A percentile compares a stretch with the other conserved stretches of the same genome.
These are phyloP conservation scores for Halenospora varia DNA, from an alignment of 495 filamentous ascomycete species.

Conservation along the genomic window DNA sequence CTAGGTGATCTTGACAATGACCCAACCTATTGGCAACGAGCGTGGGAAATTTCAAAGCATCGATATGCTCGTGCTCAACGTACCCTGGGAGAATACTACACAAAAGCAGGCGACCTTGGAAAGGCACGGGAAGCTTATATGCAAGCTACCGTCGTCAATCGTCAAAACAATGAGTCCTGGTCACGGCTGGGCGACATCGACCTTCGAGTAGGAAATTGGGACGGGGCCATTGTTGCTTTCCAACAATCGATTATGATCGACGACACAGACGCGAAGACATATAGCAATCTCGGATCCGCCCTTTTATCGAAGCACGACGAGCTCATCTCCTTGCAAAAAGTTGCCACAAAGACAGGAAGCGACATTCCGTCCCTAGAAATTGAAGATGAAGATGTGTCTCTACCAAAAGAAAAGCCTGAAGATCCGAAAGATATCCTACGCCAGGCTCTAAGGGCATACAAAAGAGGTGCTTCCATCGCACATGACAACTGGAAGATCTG, in stretches of 20 bases:
- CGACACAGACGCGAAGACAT: conserved; percentile 84
- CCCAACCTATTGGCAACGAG: conserved; percentile 69
- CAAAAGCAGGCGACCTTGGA: conserved; percentile 56
- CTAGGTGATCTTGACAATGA: conserved; percentile 84
- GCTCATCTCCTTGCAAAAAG: conserved; percentile 32
- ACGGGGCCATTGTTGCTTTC: conserved; percentile 83
- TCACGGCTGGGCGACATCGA: conserved; percentile 85
- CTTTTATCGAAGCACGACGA: conserved; percentile 49
- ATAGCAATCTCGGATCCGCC: conserved; percentile 89
- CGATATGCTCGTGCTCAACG: conserved; percentile 86
- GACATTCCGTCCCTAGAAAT: conserved; percentile 16
- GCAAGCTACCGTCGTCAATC: conserved; percentile 71
- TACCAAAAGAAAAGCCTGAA: conserved; percentile 15
- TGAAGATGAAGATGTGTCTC: conserved; percentile 25
- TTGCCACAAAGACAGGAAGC: conserved; percentile 25
- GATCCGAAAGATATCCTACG: conserved; percentile 59
- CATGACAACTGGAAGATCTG: conserved; percentile 85
- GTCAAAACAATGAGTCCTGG: conserved; percentile 79
- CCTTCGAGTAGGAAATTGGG: conserved; percentile 70
- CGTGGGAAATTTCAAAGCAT: conserved; percentile 80
- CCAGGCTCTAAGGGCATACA: conserved; percentile 78
- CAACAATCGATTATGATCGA: conserved; percentile 74
- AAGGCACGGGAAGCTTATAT: conserved; percentile 74
- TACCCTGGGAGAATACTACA: conserved; percentile 74
- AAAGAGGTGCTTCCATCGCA: conserved; percentile 75